A percentile compares a stretch with the other conserved stretches of the same genome.
phyloP scores from a whole-genome alignment of 1,139 yeast genomes.

The Zygoascus sp. region DNA sequence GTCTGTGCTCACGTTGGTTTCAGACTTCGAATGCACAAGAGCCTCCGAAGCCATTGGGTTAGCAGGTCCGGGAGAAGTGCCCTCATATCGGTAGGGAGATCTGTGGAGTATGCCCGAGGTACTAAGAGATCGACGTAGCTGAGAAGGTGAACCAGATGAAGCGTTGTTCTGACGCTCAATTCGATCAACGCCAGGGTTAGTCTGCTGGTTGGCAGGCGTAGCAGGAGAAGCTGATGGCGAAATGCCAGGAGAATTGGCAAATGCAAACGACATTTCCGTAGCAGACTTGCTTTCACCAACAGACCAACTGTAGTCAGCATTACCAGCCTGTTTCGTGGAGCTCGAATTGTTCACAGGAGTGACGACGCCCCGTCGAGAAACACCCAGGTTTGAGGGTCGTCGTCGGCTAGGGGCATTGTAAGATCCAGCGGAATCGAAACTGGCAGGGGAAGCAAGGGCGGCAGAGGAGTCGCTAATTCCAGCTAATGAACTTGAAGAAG shows the following conservation, averaged over 20 bases:
- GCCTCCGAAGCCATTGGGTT: neutral
- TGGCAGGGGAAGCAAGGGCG: conserved; percentile 5
- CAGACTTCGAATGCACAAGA: neutral
- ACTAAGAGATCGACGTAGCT: conserved; percentile 1
- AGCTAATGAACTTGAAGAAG: neutral
- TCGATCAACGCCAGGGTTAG: neutral
- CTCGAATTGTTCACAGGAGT: conserved; percentile 1
- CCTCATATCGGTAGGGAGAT: neutral
- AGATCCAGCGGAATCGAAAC: conserved; percentile 2
- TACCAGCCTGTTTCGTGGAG: neutral
- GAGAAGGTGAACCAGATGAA: neutral
- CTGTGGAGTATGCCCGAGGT: conserved; percentile 1
- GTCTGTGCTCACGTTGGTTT: neutral
- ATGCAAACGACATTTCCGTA: conserved; percentile 7
- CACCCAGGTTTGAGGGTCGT: conserved; percentile 3
- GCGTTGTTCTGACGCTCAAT: neutral
- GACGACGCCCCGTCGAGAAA: conserved; percentile 1
- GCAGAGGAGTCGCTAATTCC: conserved; percentile 2
- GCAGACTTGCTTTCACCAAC: conserved; percentile 7
- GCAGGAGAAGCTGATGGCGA: conserved; percentile 2
- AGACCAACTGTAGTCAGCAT: conserved; percentile 6
- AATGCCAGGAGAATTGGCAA: conserved; percentile 8
- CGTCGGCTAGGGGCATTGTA: conserved; percentile 1
- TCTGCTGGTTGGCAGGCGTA: conserved; percentile 3
- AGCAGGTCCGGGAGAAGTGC: neutral